These are phyloP conservation scores for Graphium sp. DNA, from an alignment of 2,329 filamentous ascomycete genomes.

Conservation along the genomic window DNA sequence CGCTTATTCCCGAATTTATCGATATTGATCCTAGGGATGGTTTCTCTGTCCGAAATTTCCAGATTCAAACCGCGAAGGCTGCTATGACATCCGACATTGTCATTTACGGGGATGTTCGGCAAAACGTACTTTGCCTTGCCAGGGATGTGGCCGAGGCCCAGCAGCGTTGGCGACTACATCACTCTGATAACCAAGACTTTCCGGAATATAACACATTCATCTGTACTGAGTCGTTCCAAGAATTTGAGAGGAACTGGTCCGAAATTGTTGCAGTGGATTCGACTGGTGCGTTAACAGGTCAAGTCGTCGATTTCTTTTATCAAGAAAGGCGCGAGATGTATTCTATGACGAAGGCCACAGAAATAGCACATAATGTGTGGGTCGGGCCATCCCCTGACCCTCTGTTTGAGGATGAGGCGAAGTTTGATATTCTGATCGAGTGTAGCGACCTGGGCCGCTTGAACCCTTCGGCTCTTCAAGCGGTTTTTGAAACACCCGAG, in stretches of 20 bases:
- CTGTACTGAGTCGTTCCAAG: constrained; percentile 42
- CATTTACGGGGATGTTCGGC: constrained; percentile 65
- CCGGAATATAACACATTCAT: constrained; percentile 78
- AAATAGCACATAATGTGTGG: constrained; percentile 82
- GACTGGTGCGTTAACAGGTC: constrained; percentile 52
- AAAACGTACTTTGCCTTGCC: constrained; percentile 42
- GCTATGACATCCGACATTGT: constrained; percentile 83
- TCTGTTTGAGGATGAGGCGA: constrained; percentile 34
- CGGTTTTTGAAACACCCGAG: constrained; percentile 38
- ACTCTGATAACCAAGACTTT: constrained; percentile 33
- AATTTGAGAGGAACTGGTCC: constrained; percentile 54
- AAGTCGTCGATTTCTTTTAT: constrained; percentile 74
- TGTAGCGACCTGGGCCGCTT: constrained; percentile 72
- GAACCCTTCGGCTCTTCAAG: constrained; percentile 47
- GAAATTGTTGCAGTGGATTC: constrained; percentile 63
- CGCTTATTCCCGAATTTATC: constrained; percentile 47
- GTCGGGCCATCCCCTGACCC: constrained; percentile 73
- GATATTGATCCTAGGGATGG: constrained; percentile 77
- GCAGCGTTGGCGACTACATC: constrained; percentile 51
- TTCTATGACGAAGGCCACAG: constrained; percentile 74
- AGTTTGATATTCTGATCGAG: constrained; percentile 78
- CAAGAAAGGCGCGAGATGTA: constrained; percentile 89
- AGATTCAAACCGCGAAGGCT: constrained; percentile 82
- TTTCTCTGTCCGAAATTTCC: constrained; percentile 93
- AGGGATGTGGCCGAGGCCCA: constrained; percentile 64